These are phyloP conservation scores for Talaromyces stipitatus DNA, from an alignment of 495 filamentous ascomycete genomes.

Conservation along the genomic window DNA sequence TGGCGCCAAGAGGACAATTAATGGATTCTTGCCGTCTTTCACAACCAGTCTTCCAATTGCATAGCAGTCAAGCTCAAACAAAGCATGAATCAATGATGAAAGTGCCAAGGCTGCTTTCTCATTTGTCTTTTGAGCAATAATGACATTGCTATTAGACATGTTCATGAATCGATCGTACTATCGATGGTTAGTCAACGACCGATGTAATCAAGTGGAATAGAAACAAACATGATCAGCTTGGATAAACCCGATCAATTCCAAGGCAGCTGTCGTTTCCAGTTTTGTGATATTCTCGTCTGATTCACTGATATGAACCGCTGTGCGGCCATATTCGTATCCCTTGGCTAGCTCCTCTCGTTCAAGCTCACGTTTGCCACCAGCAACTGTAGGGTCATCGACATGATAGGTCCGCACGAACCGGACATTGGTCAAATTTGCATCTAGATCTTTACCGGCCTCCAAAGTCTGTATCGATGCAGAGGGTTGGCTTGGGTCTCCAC, in stretches of 20 bases:
- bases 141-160: constrained; percentile 68
- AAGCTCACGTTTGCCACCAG: constrained; percentile 79
- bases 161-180: constrained; percentile 81
- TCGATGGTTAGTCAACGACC: constrained; percentile 9
- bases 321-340: constrained; percentile 90
- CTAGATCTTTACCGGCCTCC: constrained; percentile 20
- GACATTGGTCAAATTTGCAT: constrained; percentile 50
- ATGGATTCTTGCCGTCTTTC: constrained; percentile 70
- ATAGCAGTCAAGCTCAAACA: constrained; percentile 79
- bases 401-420: constrained; percentile 70
- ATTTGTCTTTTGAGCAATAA: constrained; percentile 66
- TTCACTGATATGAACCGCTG: constrained; percentile 79
- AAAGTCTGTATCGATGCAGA: constrained; percentile 41
- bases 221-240: constrained; percentile 56
- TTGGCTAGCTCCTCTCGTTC: constrained; percentile 78
- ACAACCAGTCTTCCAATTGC: constrained; percentile 79
- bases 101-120: constrained; percentile 71
- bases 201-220: no score
- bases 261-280: constrained; percentile 62
- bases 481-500: constrained; percentile 39
- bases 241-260: constrained; percentile 85
- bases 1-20: constrained; percentile 75
- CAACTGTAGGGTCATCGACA: constrained; percentile 61
- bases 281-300: constrained; percentile 76
- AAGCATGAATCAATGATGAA: constrained; percentile 82